phyloP scores from a whole-genome alignment of 306 rosid species.

The Lathyrus aphaca region DNA sequence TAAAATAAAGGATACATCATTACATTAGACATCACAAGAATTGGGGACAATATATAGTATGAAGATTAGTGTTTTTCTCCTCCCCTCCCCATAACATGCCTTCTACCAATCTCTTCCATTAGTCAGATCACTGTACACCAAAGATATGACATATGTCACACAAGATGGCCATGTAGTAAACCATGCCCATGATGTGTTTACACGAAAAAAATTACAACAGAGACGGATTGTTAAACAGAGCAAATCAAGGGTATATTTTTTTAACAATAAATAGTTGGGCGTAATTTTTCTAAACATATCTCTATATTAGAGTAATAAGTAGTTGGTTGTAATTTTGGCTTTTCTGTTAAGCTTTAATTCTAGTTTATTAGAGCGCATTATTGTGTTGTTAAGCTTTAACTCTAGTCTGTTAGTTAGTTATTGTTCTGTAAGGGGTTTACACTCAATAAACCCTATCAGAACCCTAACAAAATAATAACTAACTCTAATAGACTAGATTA shows the following conservation, averaged over 20 bases:
- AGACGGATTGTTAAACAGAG: slow-evolving; percentile 4
- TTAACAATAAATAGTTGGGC: no score
- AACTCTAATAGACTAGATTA: no score
- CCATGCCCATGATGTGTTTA: slow-evolving; percentile 4
- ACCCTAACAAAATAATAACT: no score
- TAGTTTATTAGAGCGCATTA: no score
- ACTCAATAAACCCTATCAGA: no score
- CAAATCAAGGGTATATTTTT: slow-evolving; percentile 18
- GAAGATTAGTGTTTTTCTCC: neutral
- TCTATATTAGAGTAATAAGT: no score
- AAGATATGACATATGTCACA: neutral
- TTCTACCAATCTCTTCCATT: neutral
- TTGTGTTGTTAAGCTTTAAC: no score
- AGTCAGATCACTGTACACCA: slow-evolving; percentile 13
- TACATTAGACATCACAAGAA: slow-evolving; percentile 28
- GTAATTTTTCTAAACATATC: neutral
- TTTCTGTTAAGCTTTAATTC: no score
- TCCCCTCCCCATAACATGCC: slow-evolving; percentile 7
- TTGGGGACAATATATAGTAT: neutral
- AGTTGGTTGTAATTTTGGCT: no score
- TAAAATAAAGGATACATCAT: slow-evolving; percentile 6
- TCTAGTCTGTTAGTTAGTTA: no score
- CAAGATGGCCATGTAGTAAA: slow-evolving; percentile 10
- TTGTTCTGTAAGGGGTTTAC: no score
- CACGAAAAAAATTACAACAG: neutral